These are phyloP conservation scores for Candida hungchunana DNA, from an alignment of 805 yeast genomes.

Conservation along the genomic window DNA sequence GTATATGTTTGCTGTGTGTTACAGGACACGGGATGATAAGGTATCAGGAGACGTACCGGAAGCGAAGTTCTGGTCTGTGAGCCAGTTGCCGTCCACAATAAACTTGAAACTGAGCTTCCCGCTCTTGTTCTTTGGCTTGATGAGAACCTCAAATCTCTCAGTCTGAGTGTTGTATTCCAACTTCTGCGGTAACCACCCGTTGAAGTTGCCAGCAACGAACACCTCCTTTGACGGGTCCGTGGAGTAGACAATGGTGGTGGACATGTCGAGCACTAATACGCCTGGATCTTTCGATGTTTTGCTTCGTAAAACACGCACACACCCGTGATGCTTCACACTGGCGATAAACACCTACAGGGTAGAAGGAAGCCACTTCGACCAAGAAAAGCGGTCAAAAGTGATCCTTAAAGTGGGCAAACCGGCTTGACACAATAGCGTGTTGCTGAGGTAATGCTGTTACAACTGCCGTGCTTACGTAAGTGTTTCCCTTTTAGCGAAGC, in stretches of 20 bases:
- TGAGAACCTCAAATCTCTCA: conserved; percentile 13
- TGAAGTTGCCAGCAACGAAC: conserved; percentile 36
- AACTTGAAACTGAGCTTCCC: conserved; percentile 26
- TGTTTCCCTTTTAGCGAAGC: too few species aligned
- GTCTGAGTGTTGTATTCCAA: conserved; percentile 8
- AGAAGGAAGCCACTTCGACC: too few species aligned
- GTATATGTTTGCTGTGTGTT: conserved; percentile 18
- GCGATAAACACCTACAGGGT: too few species aligned
- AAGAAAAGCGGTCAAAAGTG: too few species aligned
- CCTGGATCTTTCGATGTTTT: background rate
- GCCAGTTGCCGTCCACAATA: conserved; percentile 21
- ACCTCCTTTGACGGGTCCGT: conserved; percentile 17
- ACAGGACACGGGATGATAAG: background rate
- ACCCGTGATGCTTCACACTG: too few species aligned
- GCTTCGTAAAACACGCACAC: too few species aligned
- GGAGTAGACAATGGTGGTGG: conserved; percentile 12
- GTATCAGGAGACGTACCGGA: conserved; percentile 16
- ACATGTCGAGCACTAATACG: too few species aligned
- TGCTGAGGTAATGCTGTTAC: too few species aligned
- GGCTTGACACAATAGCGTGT: too few species aligned
- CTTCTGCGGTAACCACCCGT: conserved; percentile 28
- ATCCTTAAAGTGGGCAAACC: too few species aligned
- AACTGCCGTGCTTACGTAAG: too few species aligned
- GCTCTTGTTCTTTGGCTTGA: conserved; percentile 13
- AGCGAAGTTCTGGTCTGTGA: conserved; percentile 18